Conservation (phyloP, 2,329 filamentous ascomycete genomes). For the Aspergillus sp. region DNA sequence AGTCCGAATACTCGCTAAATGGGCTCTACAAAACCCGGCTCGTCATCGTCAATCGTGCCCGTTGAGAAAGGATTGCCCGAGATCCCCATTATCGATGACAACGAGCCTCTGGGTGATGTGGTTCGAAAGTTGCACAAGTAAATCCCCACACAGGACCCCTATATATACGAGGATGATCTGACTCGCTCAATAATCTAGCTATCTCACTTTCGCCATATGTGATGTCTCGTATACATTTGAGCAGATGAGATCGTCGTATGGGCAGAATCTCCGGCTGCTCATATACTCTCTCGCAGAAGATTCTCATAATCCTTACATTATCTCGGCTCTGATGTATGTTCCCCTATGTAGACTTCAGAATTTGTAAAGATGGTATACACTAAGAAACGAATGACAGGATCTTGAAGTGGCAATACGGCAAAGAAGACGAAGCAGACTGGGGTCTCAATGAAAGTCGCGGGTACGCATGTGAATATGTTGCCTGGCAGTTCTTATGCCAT, state of each 20-base stretch:
- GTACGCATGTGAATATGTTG: conserved; percentile 59
- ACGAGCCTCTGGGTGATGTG: conserved; percentile 38
- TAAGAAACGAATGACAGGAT: conserved; percentile 41
- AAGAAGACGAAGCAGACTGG: conserved; percentile 51
- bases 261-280: conserved; percentile 37
- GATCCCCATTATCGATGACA: conserved; percentile 40
- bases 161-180: neutral
- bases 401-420: conserved; percentile 55
- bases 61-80: conserved; percentile 29
- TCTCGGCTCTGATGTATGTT: conserved; percentile 52
- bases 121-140: conserved; percentile 41
- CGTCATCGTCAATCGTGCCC: conserved; percentile 13
- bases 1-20: neutral
- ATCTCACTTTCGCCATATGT: conserved; percentile 36
- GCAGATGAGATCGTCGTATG: conserved; percentile 39
- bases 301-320: conserved; percentile 43
- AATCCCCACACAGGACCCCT: neutral
- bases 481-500: conserved; percentile 60
- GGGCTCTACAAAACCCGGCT: conserved; percentile 10
- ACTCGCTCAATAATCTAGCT: conserved; percentile 25
- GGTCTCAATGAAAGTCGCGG: conserved; percentile 56
- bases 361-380: neutral
- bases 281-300: conserved; percentile 38
- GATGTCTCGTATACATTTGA: conserved; percentile 45
- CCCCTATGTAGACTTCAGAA: neutral